phyloP scores from a whole-genome alignment of 2,329 filamentous ascomycete species.

The Sporothrix inflata region DNA sequence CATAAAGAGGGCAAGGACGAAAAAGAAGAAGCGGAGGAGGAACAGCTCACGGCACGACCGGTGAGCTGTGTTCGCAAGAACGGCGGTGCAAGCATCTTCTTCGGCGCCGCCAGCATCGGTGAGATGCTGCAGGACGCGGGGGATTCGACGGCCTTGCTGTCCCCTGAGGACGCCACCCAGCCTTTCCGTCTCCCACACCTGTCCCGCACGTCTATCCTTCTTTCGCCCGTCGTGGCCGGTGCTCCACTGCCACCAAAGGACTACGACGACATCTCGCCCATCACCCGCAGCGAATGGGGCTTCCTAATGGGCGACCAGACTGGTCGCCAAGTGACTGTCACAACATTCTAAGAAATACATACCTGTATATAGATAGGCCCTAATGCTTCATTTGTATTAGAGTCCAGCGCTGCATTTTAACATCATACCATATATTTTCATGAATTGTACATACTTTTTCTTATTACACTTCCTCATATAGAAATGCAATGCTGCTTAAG shows the following conservation, averaged over 20 bases:
- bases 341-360: constrained; percentile 47
- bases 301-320: constrained; percentile 58
- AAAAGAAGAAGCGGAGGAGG: constrained; percentile 34
- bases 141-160: not conserved
- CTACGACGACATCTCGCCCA: constrained; percentile 65
- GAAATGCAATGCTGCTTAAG: not conserved
- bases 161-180: not conserved
- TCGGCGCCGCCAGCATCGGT: constrained; percentile 47
- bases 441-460: not conserved
- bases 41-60: constrained; percentile 46
- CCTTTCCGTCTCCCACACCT: constrained; percentile 17
- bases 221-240: constrained; percentile 14
- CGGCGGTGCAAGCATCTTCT: constrained; percentile 25
- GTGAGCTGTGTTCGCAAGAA: constrained; percentile 37
- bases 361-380: constrained; percentile 15
- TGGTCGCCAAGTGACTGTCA: constrained; percentile 53
- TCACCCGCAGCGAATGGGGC: constrained; percentile 65
- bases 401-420: not conserved
- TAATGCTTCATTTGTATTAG: not conserved
- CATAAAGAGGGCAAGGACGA: constrained; percentile 12
- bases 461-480: not conserved
- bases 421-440: not conserved
- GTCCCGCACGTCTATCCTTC: not conserved
- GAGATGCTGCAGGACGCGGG: constrained; percentile 43
- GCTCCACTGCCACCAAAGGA: constrained; percentile 59